Conservation (phyloP, 129 eudicot genomes). For the Chrysanthemum makinoi region DNA sequence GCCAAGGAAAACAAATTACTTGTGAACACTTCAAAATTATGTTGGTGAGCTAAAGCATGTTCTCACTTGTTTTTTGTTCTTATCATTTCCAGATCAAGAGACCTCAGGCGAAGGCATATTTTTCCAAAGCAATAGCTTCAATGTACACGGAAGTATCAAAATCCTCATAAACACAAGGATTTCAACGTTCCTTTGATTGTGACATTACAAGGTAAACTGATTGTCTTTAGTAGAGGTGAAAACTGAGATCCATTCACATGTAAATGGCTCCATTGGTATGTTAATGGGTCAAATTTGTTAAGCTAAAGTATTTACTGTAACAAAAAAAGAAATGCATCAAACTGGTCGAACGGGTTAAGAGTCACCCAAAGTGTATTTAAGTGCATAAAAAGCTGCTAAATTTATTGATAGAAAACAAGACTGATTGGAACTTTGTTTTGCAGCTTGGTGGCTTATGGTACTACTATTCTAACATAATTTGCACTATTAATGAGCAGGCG, state of each 20-base stretch:
- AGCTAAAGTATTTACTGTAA: background rate
- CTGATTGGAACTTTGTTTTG: too few relatives aligned
- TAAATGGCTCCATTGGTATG: background rate
- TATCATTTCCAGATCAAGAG: conserved; percentile 38
- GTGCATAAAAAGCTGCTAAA: too few relatives aligned
- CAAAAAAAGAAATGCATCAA: background rate
- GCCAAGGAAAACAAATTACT: background rate
- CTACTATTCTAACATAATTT: too few relatives aligned
- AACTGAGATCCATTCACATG: background rate
- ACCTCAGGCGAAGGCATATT: conserved; percentile 50
- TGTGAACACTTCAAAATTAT: background rate
- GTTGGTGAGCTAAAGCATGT: background rate
- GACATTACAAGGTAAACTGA: too few relatives aligned
- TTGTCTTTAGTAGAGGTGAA: background rate
- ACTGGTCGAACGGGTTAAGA: background rate
- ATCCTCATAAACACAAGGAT: background rate
- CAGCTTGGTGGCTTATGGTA: too few relatives aligned
- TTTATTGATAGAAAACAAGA: too few relatives aligned
- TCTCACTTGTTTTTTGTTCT: background rate
- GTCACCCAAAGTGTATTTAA: background rate
- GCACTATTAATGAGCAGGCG: too few relatives aligned
- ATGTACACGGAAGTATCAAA: conserved; percentile 39
- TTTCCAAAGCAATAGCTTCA: conserved; percentile 36
- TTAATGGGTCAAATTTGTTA: background rate
- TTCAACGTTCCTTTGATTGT: background rate